Conservation (phyloP, 1,284 basidiomycete species). For the Athelia psychrophila region DNA sequence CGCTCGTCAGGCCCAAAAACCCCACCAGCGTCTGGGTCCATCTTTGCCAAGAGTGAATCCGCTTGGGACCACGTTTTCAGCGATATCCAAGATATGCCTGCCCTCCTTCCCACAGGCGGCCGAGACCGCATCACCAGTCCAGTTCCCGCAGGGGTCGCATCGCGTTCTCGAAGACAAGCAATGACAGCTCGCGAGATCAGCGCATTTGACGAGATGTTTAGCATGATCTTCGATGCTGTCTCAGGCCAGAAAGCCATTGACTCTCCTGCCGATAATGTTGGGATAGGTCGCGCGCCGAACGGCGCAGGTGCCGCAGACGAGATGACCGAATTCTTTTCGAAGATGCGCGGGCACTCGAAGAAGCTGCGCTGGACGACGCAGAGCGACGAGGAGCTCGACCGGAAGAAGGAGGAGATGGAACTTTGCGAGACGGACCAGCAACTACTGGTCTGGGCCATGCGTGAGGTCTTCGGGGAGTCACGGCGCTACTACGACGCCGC, state of each 20-base stretch:
- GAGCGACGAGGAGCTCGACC: conserved; percentile 62
- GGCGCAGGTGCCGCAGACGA: conserved; percentile 6
- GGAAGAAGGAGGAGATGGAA: conserved; percentile 75
- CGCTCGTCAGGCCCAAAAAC: conserved; percentile 11
- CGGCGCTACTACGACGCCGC: conserved; percentile 46
- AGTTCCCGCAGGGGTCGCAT: conserved; percentile 6
- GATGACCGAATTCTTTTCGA: conserved; percentile 42
- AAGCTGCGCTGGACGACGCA: conserved; percentile 48
- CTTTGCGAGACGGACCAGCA: conserved; percentile 67
- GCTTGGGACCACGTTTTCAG: conserved; percentile 59
- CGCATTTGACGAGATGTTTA: conserved; percentile 71
- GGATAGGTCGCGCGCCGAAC: conserved; percentile 22
- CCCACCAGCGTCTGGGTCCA: conserved; percentile 16
- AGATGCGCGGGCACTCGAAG: conserved; percentile 47
- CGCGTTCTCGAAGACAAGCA: conserved; percentile 42
- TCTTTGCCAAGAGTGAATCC: conserved; percentile 35
- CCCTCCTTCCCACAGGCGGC: conserved; percentile 16
- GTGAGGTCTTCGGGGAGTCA: conserved; percentile 66
- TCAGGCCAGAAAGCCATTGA: conserved; percentile 28
- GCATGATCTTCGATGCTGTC: conserved; percentile 62
- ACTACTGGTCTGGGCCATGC: conserved; percentile 74
- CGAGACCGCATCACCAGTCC: conserved; percentile 16
- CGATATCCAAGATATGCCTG: conserved; percentile 31
- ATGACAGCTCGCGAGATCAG: conserved; percentile 67
- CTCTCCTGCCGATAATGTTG: conserved; percentile 11